Evolutionary conservation across 208 protist genomes (phyloP), one percentile per base, ranked within the genome.

Genomic region (Trypanosoma mega): DNA sequence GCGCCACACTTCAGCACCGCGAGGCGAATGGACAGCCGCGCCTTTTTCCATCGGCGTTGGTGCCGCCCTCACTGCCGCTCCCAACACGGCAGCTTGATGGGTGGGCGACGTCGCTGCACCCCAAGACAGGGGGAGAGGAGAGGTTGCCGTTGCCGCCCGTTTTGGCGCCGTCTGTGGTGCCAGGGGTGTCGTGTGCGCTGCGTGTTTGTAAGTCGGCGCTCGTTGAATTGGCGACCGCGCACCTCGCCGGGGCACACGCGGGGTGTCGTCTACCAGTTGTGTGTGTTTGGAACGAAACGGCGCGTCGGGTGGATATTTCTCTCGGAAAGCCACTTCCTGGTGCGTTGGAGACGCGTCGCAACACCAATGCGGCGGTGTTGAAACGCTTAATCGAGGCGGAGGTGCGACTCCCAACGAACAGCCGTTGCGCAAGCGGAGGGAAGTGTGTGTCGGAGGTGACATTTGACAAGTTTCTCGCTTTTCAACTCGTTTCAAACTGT

Each of bases 381-480:
- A 73, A 73, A 24, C 52, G 67, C 36, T 21, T 73, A 14, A 47
- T 73, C 18, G 60, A 73, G 31, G 34, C 24, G n/a, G 67, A 73
- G 16, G 0, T 23, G 54, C 67, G 54, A 33, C 39, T 73, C 4
- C 64, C 64, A 24, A 56, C 64, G 7, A 70, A 63, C 33, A 24
- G 55, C 24, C 64, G 64, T 31, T 70, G 55, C 55, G 63, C 37
- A 45, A 26, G 1, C 11, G 50, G 48, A 34, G 49, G 55, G 26
- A 54, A 61, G 30, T 70, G 64, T 20, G 54, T 47, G 27, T n/a
- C 64, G 26, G 53, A 62, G 24, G 64, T 70, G 6, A 50, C 64
- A 21, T 63, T 70, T 52, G 53, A 30, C 14, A 31, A 39, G 20
- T 46, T 63, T 50, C 33, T 61, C 18, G 21, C 50, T 4, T 60